A percentile compares a stretch with the other conserved stretches of the same genome.
Conservation (phyloP, 2,329 filamentous ascomycete genomes). For the Colletotrichum chlorophyti region DNA sequence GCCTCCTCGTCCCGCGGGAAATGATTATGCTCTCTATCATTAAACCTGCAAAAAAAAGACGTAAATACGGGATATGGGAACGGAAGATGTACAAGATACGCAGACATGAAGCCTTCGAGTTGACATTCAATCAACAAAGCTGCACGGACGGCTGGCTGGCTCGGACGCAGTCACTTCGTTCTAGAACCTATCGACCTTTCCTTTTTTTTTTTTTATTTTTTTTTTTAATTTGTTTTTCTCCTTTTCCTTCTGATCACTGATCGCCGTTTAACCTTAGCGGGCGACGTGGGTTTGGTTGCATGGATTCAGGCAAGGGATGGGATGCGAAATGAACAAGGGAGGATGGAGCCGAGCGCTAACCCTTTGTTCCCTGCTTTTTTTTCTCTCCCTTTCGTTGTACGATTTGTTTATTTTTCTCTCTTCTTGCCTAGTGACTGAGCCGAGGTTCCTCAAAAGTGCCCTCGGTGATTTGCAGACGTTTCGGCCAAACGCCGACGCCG, state of each 20-base stretch:
- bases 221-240: too few relatives aligned
- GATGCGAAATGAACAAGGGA: too few relatives aligned
- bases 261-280: constrained; percentile 17
- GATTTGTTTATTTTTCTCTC: background rate
- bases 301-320: constrained; percentile 15
- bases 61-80: background rate
- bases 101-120: background rate
- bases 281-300: constrained; percentile 1
- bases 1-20: too few relatives aligned
- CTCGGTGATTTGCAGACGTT: background rate
- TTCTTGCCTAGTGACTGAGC: background rate
- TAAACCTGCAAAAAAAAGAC: background rate
- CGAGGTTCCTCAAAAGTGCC: constrained; percentile 3
- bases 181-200: constrained; percentile 5
- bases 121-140: background rate
- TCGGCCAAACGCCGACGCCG: constrained; percentile 25
- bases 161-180: background rate
- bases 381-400: too few relatives aligned
- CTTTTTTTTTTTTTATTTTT: background rate
- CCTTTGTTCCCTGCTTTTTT: too few relatives aligned
- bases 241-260: constrained; percentile 5
- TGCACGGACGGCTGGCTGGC: constrained; percentile 2
- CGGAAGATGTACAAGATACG: background rate
- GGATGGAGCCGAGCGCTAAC: too few relatives aligned
- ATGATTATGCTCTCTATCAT: too few relatives aligned